Evolutionary conservation across 2,329 filamentous ascomycete genomes (phyloP).

Genomic region (Trichoderma simmonsii): DNA sequence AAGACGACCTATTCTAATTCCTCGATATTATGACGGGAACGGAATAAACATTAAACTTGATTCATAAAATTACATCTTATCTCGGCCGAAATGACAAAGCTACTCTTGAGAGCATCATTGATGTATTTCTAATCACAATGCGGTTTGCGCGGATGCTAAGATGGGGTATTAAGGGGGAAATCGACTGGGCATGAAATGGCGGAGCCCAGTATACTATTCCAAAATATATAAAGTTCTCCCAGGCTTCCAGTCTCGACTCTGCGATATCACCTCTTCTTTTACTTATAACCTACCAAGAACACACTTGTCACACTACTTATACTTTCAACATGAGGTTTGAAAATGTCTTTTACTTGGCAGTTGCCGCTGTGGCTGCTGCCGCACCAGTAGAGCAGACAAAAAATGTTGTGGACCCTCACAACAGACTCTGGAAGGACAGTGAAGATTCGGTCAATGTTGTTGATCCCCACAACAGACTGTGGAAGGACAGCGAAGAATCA

Average conservation of each 20-base stretch:
- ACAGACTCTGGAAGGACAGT: neutral
- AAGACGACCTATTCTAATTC: neutral
- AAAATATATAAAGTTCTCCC: neutral
- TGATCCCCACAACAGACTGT: neutral
- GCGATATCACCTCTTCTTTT: neutral
- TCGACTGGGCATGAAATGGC: neutral
- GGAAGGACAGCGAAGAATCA: neutral
- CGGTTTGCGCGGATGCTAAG: neutral
- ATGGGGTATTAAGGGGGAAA: neutral
- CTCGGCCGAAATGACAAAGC: neutral
- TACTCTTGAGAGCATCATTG: neutral
- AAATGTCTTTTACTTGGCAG: neutral
- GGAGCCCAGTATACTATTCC: neutral
- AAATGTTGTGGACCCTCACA: neutral
- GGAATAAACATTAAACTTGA: neutral
- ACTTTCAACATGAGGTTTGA: neutral
- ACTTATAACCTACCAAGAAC: neutral
- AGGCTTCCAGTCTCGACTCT: neutral
- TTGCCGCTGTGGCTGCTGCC: neutral
- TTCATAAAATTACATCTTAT: neutral
- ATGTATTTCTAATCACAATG: neutral
- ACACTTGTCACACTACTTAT: neutral
- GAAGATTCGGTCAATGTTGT: neutral
- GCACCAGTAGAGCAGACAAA: neutral
- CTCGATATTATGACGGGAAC: neutral